Conservation (phyloP, 768 basidiomycete species). For the Phylloporus sp. region DNA sequence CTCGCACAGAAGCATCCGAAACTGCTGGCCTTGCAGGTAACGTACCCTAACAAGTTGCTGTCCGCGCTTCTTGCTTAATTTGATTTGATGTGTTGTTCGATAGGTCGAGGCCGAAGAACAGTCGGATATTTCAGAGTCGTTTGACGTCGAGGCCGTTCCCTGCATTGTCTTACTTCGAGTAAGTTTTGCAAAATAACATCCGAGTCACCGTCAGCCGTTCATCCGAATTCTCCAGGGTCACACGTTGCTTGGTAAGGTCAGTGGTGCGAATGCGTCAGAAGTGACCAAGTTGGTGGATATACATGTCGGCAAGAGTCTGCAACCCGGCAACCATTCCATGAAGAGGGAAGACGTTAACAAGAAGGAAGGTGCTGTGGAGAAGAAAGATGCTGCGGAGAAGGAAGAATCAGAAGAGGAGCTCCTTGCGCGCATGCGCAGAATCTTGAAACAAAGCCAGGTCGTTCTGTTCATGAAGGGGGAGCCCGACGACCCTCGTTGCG, state of each 20-base stretch:
- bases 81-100: background rate
- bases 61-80: background rate
- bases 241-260: conserved; percentile 69
- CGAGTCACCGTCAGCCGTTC: background rate
- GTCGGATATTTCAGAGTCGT: conserved; percentile 84
- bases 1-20: conserved; percentile 66
- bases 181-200: conserved; percentile 17
- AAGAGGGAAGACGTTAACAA: no score
- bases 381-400: conserved; percentile 39
- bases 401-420: conserved; percentile 64
- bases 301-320: conserved; percentile 37
- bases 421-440: conserved; percentile 48
- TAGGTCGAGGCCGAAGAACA: conserved; percentile 83
- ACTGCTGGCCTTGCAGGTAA: conserved; percentile 71
- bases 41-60: conserved; percentile 10
- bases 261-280: conserved; percentile 70
- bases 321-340: no score
- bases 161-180: conserved; percentile 79
- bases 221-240: conserved; percentile 60
- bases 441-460: conserved; percentile 78
- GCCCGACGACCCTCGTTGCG: conserved; percentile 74
- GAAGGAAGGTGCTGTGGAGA: conserved; percentile 23
- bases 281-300: conserved; percentile 59
- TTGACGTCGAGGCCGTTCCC: conserved; percentile 88
- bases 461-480: conserved; percentile 91